These are phyloP conservation scores for Bacidia gigantensis DNA, from an alignment of 495 filamentous ascomycete genomes.

Conservation along the genomic window DNA sequence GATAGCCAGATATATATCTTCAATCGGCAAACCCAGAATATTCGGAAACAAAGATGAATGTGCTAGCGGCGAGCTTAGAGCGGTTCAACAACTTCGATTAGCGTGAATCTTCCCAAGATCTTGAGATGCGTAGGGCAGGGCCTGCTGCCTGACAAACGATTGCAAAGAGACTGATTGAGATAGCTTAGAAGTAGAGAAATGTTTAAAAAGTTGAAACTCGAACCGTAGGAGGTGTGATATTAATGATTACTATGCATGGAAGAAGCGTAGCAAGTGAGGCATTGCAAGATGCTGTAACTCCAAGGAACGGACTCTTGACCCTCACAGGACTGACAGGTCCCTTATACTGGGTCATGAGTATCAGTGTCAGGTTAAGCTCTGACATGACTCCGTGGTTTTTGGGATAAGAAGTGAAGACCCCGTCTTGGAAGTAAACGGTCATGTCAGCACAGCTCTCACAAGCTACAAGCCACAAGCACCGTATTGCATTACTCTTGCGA, in stretches of 20 bases:
- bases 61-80: background rate
- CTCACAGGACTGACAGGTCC: background rate
- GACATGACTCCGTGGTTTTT: background rate
- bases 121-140: slow-evolving; percentile 1
- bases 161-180: background rate
- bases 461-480: background rate
- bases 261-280: background rate
- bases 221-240: background rate
- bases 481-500: background rate
- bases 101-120: background rate
- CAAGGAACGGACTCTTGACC: background rate
- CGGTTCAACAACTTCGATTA: background rate
- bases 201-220: background rate
- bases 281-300: background rate
- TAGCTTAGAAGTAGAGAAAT: background rate
- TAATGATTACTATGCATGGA: slow-evolving; percentile 1
- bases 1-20: slow-evolving; percentile 9
- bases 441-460: background rate
- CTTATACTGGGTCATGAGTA: background rate
- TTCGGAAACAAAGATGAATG: background rate
- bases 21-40: background rate
- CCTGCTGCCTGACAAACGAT: background rate
- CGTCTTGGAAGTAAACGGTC: background rate
- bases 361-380: background rate
- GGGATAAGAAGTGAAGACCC: background rate